Conservation (phyloP, 306 rosid species). For the Vigna reflexopilosa region DNA sequence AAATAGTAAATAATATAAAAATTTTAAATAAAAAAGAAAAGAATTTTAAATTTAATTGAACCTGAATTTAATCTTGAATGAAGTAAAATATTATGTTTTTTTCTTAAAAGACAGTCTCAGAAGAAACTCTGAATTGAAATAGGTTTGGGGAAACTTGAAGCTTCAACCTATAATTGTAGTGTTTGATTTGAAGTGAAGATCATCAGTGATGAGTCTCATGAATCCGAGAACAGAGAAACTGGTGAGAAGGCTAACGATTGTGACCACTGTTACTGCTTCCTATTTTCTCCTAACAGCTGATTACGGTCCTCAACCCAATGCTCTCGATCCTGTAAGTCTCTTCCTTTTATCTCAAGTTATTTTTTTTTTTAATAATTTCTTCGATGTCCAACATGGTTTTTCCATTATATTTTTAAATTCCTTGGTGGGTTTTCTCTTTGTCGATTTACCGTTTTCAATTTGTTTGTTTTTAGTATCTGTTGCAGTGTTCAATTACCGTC, state of each 20-base stretch:
- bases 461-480: not conserved
- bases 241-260: slow-evolving; percentile 73
- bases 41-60: too few relatives aligned
- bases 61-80: not conserved
- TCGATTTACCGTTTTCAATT: not conserved
- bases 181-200: slow-evolving; percentile 5
- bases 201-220: slow-evolving; percentile 50
- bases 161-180: not conserved
- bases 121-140: not conserved
- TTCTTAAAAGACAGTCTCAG: not conserved
- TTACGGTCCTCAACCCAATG: slow-evolving; percentile 84
- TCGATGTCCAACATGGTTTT: not conserved
- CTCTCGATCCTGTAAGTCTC: slow-evolving; percentile 79
- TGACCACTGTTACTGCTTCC: slow-evolving; percentile 75
- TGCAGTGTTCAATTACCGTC: not conserved
- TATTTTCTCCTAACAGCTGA: slow-evolving; percentile 94
- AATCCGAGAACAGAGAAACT: slow-evolving; percentile 69
- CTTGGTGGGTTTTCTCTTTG: not conserved
- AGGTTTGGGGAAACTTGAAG: too few relatives aligned
- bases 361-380: not conserved
- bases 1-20: too few relatives aligned
- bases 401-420: not conserved
- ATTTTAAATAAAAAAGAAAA: too few relatives aligned
- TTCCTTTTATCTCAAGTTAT: not conserved
- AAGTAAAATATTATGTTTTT: too few relatives aligned